These are phyloP conservation scores for Plantago lanceolata DNA, from an alignment of 305 asterid species.

Conservation along the genomic window DNA sequence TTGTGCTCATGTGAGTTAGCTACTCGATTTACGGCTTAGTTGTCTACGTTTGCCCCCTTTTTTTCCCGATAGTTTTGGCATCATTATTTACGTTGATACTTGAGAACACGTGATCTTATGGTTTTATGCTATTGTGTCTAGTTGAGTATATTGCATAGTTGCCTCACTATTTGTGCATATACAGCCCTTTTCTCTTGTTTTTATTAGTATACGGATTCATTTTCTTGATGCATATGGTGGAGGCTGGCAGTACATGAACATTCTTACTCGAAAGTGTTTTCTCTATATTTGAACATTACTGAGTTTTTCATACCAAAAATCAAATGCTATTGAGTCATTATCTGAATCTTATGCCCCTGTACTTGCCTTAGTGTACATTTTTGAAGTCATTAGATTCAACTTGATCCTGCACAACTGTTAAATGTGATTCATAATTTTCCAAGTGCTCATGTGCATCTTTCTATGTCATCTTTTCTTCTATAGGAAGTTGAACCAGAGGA, in stretches of 20 bases:
- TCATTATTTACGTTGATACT: neutral
- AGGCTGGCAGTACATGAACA: neutral
- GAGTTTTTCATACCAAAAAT: neutral
- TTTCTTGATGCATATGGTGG: neutral
- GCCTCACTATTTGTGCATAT: constrained; percentile 2
- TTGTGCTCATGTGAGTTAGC: too few species aligned
- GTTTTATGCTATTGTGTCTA: neutral
- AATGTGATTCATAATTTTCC: constrained; percentile 8
- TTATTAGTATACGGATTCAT: neutral
- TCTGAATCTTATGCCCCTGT: too few species aligned
- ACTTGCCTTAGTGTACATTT: neutral
- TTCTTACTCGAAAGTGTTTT: neutral
- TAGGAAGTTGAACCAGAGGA: constrained; percentile 52
- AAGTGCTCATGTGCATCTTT: constrained; percentile 11
- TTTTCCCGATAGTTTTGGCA: neutral
- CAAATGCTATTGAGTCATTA: too few species aligned
- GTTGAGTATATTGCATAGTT: neutral
- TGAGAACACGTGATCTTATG: neutral
- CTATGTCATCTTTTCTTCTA: constrained; percentile 22
- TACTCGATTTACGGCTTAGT: neutral
- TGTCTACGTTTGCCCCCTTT: neutral
- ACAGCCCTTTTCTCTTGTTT: neutral
- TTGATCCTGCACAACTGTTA: neutral
- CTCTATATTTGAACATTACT: neutral
- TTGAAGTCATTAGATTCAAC: constrained; percentile 7